Percentiles rank a stretch among this genome's conserved stretches.
These are phyloP conservation scores for Podila epigama DNA, from an alignment of 192 early-diverging fungal species.

Conservation along the genomic window DNA sequence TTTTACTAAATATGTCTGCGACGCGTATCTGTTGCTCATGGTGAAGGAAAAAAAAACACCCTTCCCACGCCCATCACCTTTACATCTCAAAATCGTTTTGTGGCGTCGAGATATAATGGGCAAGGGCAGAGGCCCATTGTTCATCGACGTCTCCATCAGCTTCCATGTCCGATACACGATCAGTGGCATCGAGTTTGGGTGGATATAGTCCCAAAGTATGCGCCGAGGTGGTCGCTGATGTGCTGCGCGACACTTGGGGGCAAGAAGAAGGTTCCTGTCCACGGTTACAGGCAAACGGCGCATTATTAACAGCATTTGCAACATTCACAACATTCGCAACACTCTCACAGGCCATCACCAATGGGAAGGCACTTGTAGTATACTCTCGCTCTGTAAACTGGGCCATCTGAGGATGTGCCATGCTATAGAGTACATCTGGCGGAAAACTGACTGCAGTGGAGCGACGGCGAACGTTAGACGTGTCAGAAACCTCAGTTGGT, in stretches of 20 bases:
- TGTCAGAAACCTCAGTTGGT: too few species aligned
- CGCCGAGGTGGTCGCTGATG: too few species aligned
- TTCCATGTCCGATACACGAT: neutral
- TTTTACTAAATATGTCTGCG: too few species aligned
- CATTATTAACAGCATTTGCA: too few species aligned
- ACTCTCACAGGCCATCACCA: neutral
- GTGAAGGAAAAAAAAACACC: too few species aligned
- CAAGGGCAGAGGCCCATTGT: constrained; percentile 7
- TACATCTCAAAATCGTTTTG: constrained; percentile 42
- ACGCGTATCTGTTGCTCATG: too few species aligned
- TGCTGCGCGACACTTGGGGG: too few species aligned
- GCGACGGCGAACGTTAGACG: neutral
- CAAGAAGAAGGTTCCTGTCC: too few species aligned
- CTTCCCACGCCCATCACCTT: neutral
- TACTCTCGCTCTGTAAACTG: neutral
- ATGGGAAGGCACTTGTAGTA: neutral
- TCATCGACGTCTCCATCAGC: neutral
- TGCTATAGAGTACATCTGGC: neutral
- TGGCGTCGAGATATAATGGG: constrained; percentile 26
- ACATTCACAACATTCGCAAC: neutral
- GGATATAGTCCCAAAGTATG: neutral
- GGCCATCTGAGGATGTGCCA: neutral
- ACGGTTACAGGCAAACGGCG: too few species aligned
- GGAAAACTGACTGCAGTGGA: neutral
- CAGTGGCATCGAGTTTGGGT: neutral